Percentiles rank a stretch among this genome's conserved stretches.
phyloP scores from a whole-genome alignment of 2,329 filamentous ascomycete species.

The Xylaria sp. region DNA sequence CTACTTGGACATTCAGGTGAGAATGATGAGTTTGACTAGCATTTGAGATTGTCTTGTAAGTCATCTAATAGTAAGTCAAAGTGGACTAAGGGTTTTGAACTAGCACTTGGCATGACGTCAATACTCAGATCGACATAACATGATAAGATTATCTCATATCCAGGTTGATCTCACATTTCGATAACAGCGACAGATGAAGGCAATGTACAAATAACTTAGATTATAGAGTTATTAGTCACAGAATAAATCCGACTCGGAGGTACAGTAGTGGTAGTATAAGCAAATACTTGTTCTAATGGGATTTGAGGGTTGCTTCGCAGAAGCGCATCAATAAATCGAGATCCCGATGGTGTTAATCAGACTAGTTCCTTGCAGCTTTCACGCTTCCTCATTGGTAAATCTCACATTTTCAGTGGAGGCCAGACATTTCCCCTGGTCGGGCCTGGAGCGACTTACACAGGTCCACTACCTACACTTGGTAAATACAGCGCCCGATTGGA shows the following conservation, averaged over 20 bases:
- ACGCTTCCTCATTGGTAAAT: slow-evolving; percentile 20
- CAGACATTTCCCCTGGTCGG: slow-evolving; percentile 7
- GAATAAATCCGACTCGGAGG: background rate
- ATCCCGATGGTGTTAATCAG: slow-evolving; percentile 25
- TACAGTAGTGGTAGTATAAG: background rate
- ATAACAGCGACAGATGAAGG: background rate
- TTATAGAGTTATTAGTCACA: background rate
- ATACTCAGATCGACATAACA: slow-evolving; percentile 1
- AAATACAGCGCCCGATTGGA: slow-evolving; percentile 28
- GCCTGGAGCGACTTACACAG: background rate
- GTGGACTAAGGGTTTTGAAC: background rate
- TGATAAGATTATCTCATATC: slow-evolving; percentile 13
- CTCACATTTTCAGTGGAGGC: background rate
- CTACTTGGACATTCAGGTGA: background rate
- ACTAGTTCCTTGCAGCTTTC: slow-evolving; percentile 11
- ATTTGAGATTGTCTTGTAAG: background rate
- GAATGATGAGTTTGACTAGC: background rate
- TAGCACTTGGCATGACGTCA: slow-evolving; percentile 29
- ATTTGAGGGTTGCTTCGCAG: slow-evolving; percentile 16
- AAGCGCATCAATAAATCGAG: slow-evolving; percentile 31
- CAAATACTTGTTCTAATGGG: slow-evolving; percentile 24
- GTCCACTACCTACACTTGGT: background rate
- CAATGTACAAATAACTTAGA: background rate
- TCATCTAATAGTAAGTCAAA: background rate
- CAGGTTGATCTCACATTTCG: background rate